Percentiles rank a stretch among this genome's conserved stretches.
Conservation (phyloP, 768 basidiomycete genomes). For the Tricholoma matsutake region DNA sequence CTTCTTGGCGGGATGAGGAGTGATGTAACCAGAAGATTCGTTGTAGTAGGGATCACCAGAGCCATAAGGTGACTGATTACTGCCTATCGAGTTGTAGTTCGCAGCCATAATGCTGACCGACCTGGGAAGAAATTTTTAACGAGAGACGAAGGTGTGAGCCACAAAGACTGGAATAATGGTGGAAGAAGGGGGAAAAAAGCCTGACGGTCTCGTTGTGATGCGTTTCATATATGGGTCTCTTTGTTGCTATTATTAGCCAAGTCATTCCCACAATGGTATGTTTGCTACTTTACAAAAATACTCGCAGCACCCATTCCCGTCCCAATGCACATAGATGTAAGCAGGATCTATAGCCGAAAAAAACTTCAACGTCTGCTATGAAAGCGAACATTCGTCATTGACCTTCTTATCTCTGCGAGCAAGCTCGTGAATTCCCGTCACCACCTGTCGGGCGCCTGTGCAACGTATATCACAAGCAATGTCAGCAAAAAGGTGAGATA, state of each 20-base stretch:
- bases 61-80: constrained; percentile 31
- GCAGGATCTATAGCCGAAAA: constrained; percentile 51
- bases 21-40: constrained; percentile 67
- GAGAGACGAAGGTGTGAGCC: constrained; percentile 19
- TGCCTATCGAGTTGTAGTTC: constrained; percentile 27
- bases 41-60: constrained; percentile 69
- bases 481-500: not conserved
- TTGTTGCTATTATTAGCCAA: not conserved
- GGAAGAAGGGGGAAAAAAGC: not conserved
- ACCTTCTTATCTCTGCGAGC: constrained; percentile 69
- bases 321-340: constrained; percentile 90
- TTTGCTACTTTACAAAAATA: constrained; percentile 59
- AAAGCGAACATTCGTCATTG: constrained; percentile 14
- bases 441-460: constrained; percentile 84
- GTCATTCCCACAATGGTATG: not conserved
- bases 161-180: constrained; percentile 18
- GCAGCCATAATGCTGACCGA: constrained; percentile 29
- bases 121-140: constrained; percentile 15
- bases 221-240: not conserved
- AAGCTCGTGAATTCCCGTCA: constrained; percentile 76
- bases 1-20: constrained; percentile 50
- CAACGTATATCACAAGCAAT: constrained; percentile 46
- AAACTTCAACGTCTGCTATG: constrained; percentile 5
- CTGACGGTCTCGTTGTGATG: not conserved
- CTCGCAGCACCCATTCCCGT: constrained; percentile 92